Conservation (phyloP, 2,329 filamentous ascomycete species). For the Colletotrichum eremochloae region DNA sequence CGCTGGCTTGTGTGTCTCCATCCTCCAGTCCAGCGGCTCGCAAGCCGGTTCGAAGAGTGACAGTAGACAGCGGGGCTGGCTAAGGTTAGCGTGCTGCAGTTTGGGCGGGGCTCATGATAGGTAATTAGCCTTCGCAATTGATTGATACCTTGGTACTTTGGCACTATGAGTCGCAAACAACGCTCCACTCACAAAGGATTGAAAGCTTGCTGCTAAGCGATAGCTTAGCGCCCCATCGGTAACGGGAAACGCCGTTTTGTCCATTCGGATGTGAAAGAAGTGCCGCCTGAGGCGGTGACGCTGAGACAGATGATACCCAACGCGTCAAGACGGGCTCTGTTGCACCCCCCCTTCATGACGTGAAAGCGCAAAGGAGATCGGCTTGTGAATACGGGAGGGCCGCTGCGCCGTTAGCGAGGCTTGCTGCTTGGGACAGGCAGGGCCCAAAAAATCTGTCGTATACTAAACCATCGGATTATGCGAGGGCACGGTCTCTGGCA, state of each 20-base stretch:
- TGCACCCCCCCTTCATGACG: neutral
- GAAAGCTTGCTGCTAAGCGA: conserved; percentile 35
- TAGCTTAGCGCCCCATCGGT: conserved; percentile 9
- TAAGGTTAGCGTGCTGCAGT: conserved; percentile 27
- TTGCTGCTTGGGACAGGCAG: neutral
- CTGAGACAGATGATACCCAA: neutral
- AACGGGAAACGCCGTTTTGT: conserved; percentile 27
- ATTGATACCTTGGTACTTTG: neutral
- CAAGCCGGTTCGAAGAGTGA: conserved; percentile 40
- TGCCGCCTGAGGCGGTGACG: conserved; percentile 7
- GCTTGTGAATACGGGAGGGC: neutral
- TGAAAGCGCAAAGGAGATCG: neutral
- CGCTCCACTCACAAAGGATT: conserved; percentile 8
- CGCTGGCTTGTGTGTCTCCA: conserved; percentile 6
- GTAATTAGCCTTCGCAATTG: neutral
- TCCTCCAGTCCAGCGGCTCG: conserved; percentile 31
- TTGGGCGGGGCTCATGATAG: conserved; percentile 9
- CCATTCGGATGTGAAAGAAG: neutral
- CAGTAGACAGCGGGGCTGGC: conserved; percentile 33
- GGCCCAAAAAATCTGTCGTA: neutral
- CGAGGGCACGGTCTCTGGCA: conserved; percentile 20
- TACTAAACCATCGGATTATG: conserved; percentile 7
- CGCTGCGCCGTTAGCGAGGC: neutral
- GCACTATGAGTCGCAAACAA: conserved; percentile 11
- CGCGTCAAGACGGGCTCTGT: neutral